Evolutionary conservation across 441 rosid genomes (phyloP), one percentile per base, ranked within the genome.

Genomic region (Erodium texanum): DNA sequence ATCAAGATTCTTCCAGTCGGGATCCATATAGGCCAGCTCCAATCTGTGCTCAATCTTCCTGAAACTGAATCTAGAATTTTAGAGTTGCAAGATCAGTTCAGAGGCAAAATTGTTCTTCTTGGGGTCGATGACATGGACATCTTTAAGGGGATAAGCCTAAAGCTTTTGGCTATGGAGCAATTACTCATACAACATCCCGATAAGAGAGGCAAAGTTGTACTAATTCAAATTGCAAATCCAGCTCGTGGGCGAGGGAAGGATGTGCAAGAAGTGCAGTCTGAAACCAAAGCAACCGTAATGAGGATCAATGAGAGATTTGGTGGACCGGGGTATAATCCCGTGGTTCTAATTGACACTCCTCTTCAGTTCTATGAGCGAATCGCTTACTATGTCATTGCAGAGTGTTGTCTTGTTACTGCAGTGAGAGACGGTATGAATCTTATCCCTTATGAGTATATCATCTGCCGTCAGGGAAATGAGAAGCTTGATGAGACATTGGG

Each of bases 101-200:
- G 70, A 75, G 79, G 80, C 73, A 84, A 80, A 67, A 83, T 82
- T 41, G 89, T 91, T 62, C 70, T 89, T 82, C 92, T 90, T 0
- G 95, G 97, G 54, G 97, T 90, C 0, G 97, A 90, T 75, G 97
- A 90, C 75, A 90, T 90, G 97, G 97, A 90, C 80, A 87, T 91
- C 48, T 91, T 91, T 64, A 91, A 91, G 74, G 96, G 96, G 66
- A 89, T 91, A 70, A 91, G 92, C 77, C 80, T 91, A 79, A 91
- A 91, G 63, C 92, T 91, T 18, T 71, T 90, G 82, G 97, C 97
- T 10, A 84, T 90, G 94, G 97, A 88, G 71, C 94, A 87, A 71
- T 80, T 89, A 75, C 92, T 92, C 62, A 71, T 68, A n/a, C 94
- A 87, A 72, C 92, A 85, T 79, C 89, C 85, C 0, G 83, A 78